A percentile compares a stretch with the other conserved stretches of the same genome.
phyloP scores from a whole-genome alignment of 78 protist genomes.

The Speleostelium caveatum region DNA sequence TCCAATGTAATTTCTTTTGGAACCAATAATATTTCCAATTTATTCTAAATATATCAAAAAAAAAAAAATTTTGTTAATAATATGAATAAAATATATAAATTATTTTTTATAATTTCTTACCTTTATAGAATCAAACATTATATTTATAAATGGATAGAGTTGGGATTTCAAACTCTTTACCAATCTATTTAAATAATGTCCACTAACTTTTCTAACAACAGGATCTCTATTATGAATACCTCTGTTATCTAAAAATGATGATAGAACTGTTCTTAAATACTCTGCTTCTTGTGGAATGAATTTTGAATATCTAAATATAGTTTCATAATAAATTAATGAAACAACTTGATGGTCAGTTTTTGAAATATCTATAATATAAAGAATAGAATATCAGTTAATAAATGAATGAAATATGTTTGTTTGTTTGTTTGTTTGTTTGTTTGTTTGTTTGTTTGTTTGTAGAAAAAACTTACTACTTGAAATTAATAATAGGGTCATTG shows the following conservation, averaged over 20 bases:
- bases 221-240: constrained; percentile 58
- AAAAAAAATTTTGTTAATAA: background rate
- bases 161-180: constrained; percentile 58
- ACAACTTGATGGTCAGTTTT: constrained; percentile 50
- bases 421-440: too few relatives aligned
- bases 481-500: constrained; percentile 23
- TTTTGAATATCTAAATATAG: constrained; percentile 59
- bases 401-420: too few relatives aligned
- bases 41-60: constrained; percentile 15
- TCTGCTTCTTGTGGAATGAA: constrained; percentile 34
- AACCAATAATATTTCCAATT: constrained; percentile 56
- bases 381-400: background rate
- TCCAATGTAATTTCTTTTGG: constrained; percentile 76
- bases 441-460: background rate
- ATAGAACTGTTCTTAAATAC: background rate
- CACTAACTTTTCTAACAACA: constrained; percentile 52
- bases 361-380: background rate
- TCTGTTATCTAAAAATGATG: constrained; percentile 40
- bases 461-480: background rate
- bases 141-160: constrained; percentile 47
- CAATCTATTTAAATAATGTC: constrained; percentile 49
- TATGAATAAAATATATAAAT: background rate
- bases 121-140: constrained; percentile 47
- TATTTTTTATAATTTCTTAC: too few relatives aligned
- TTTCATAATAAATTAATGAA: constrained; percentile 55